These are phyloP conservation scores for Fusarium dimerum DNA, from an alignment of 2,329 filamentous ascomycete genomes.

Conservation along the genomic window DNA sequence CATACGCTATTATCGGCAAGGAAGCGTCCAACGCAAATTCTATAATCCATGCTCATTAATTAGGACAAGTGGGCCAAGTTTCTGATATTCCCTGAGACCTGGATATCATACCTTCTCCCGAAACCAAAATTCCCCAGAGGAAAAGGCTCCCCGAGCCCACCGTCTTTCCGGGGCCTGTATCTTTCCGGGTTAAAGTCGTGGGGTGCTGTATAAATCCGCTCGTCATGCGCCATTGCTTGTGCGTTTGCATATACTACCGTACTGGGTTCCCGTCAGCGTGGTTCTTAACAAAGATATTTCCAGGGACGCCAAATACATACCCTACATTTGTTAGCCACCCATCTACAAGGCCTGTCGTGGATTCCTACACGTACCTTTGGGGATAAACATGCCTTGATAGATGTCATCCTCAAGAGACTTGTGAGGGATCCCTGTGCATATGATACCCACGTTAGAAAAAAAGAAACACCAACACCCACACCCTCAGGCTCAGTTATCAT, in stretches of 20 bases:
- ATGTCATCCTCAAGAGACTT: constrained; percentile 55
- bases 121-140: constrained; percentile 40
- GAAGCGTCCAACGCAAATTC: constrained; percentile 35
- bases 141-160: constrained; percentile 44
- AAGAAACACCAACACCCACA: background rate
- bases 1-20: constrained; percentile 39
- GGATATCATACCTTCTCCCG: constrained; percentile 29
- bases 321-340: constrained; percentile 15
- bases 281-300: background rate
- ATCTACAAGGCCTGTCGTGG: no score
- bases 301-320: constrained; percentile 5
- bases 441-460: constrained; percentile 9
- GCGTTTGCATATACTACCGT: constrained; percentile 44
- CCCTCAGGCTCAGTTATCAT: background rate
- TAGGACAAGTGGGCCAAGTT: background rate
- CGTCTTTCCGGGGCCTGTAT: constrained; percentile 31
- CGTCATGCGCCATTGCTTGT: constrained; percentile 45
- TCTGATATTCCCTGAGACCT: background rate
- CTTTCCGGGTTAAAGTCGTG: constrained; percentile 50
- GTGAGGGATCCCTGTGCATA: constrained; percentile 49
- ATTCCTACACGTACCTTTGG: constrained; percentile 41
- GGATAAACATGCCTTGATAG: constrained; percentile 59
- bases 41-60: constrained; percentile 5
- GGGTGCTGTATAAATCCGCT: constrained; percentile 41
- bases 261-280: constrained; percentile 24